Evolutionary conservation across 345 rosid genomes (phyloP).

Genomic region (Salix suchowensis): DNA sequence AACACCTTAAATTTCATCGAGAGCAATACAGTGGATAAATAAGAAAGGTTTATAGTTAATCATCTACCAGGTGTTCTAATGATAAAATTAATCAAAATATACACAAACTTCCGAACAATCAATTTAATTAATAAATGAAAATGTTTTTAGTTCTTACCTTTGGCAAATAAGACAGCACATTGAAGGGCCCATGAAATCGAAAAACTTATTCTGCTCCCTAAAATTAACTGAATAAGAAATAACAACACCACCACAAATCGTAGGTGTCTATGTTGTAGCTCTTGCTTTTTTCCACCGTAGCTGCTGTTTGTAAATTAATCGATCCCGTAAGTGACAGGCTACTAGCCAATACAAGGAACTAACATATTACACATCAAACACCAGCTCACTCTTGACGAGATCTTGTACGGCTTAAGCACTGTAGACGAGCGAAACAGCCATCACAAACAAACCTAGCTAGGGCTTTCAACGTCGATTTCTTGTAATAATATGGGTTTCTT

Average conservation of each 20-base stretch:
- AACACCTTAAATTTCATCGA: too few species aligned
- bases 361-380: neutral
- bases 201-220: neutral
- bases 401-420: neutral
- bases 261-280: neutral
- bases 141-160: neutral
- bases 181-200: conserved; percentile 10
- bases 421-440: neutral
- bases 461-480: neutral
- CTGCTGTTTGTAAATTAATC: neutral
- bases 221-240: neutral
- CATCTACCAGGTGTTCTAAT: too few species aligned
- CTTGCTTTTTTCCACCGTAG: neutral
- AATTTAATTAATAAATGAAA: too few species aligned
- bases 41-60: too few species aligned
- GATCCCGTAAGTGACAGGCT: neutral
- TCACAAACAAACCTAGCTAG: neutral
- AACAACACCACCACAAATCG: too few species aligned
- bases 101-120: too few species aligned
- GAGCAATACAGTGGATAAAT: too few species aligned
- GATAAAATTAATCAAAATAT: too few species aligned
- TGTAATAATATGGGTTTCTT: neutral
- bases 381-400: neutral
- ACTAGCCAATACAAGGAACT: neutral
- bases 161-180: neutral